These are phyloP conservation scores for Trypanosoma lewisi DNA, from an alignment of 208 protist species.

Conservation along the genomic window DNA sequence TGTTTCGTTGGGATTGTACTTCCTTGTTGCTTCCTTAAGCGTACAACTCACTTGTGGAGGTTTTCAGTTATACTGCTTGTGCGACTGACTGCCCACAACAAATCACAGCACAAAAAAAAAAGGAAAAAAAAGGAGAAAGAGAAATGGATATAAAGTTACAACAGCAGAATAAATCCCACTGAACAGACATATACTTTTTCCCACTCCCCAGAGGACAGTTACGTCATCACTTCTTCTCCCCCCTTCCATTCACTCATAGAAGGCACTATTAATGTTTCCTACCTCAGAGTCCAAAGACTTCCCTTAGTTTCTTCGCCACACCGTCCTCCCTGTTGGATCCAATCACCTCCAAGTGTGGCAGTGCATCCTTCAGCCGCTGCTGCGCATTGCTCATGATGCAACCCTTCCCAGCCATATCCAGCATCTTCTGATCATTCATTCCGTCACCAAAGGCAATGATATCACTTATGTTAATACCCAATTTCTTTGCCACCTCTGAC, in stretches of 20 bases:
- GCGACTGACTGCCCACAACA: too few relatives aligned
- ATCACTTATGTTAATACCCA: conserved; percentile 37
- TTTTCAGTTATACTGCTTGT: too few relatives aligned
- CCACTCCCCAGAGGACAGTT: too few relatives aligned
- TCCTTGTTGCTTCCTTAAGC: neutral
- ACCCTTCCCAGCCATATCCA: conserved; percentile 36
- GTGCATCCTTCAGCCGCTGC: conserved; percentile 32
- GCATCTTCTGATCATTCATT: conserved; percentile 71
- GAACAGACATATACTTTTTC: too few relatives aligned
- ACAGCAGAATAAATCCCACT: too few relatives aligned
- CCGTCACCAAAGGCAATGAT: conserved; percentile 72
- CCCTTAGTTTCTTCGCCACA: conserved; percentile 72
- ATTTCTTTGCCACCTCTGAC: conserved; percentile 30
- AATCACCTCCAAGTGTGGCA: conserved; percentile 47
- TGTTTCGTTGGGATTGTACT: neutral
- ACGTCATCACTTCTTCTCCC: too few relatives aligned
- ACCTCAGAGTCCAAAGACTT: conserved; percentile 34
- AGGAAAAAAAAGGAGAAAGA: conserved; percentile 11
- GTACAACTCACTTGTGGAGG: too few relatives aligned
- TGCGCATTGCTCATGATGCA: conserved; percentile 67
- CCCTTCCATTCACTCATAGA: too few relatives aligned
- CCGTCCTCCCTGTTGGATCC: conserved; percentile 51
- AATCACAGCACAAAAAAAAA: conserved; percentile 12
- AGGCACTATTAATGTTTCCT: too few relatives aligned
- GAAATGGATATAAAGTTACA: conserved; percentile 2